phyloP scores from a whole-genome alignment of 129 eudicot genomes.

The Centella asiatica region DNA sequence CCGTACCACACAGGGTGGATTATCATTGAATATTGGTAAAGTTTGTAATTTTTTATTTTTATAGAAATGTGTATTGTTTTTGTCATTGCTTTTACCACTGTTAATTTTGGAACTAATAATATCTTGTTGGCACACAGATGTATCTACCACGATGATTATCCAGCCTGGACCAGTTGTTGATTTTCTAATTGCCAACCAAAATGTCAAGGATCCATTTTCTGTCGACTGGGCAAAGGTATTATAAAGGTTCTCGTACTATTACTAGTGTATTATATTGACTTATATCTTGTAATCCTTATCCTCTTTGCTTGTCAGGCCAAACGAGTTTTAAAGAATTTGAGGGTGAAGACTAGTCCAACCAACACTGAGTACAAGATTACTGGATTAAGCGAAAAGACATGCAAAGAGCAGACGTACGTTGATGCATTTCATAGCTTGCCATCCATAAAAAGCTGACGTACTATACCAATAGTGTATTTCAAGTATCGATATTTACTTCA shows the following conservation, averaged over 20 bases:
- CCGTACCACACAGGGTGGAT: conserved; percentile 84
- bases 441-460: background rate
- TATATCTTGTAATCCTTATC: background rate
- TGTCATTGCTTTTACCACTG: background rate
- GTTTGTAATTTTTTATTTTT: background rate
- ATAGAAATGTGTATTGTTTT: background rate
- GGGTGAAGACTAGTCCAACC: conserved; percentile 49
- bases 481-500: background rate
- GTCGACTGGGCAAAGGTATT: conserved; percentile 80
- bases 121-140: conserved; percentile 35
- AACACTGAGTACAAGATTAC: conserved; percentile 72
- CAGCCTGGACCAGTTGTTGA: conserved; percentile 86
- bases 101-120: conserved; percentile 1
- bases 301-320: conserved; percentile 49
- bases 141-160: conserved; percentile 73
- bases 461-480: background rate
- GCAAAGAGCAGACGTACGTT: conserved; percentile 57
- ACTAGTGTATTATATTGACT: background rate
- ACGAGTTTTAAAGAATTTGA: conserved; percentile 65
- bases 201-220: conserved; percentile 55
- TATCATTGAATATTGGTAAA: conserved; percentile 79
- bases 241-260: background rate
- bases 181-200: conserved; percentile 74
- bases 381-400: conserved; percentile 72
- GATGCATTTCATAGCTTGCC: background rate